Evolutionary conservation across 192 early-diverging fungal species (phyloP), one percentile per base, ranked within the genome.

Genomic region (Coemansia sp.): DNA sequence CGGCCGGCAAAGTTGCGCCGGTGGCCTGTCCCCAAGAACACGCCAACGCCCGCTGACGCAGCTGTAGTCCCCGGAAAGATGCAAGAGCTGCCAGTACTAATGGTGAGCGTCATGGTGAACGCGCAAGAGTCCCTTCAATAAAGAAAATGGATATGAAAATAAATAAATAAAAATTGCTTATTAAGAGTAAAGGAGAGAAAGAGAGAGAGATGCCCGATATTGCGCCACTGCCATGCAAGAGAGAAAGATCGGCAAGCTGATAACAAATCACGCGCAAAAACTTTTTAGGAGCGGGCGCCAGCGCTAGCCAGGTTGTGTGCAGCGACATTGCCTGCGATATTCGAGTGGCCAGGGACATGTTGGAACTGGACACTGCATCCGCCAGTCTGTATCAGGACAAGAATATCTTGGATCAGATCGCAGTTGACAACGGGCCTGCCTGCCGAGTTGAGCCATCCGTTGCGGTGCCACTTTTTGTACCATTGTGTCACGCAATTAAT

Each of bases 401-500:
- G 39, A 25, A 40, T 39, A 3, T 61, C 64, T 19, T 11, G n/a
- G n/a, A n/a, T n/a, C n/a, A n/a, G n/a, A n/a, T n/a, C n/a, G n/a
- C n/a, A n/a, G n/a, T n/a, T n/a, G n/a, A n/a, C n/a, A n/a, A n/a
- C n/a, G n/a, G 17, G 2, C 29, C 19, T 1, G 47, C 64, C 19
- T 32, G 35, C 11, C 12, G 11, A 27, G n/a, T 41, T 38, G 22
- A n/a, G 24, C 65, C 65, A 73, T 0, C 71, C 71, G 15, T 67
- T 62, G 6, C 20, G 43, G 40, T 56, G 53, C 71, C 71, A 73
- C 36, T 17, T 32, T 2, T 12, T 3, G 19, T 43, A 60, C 71
- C 64, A 67, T 12, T 63, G 62, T 0, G 67, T 65, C 19, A 75
- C 4, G 17, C 57, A 60, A 1, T 56, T 27, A 12, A 75, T 69